A percentile compares a stretch with the other conserved stretches of the same genome.
Conservation (phyloP, 345 rosid genomes). For the Rhizophora mangle region DNA sequence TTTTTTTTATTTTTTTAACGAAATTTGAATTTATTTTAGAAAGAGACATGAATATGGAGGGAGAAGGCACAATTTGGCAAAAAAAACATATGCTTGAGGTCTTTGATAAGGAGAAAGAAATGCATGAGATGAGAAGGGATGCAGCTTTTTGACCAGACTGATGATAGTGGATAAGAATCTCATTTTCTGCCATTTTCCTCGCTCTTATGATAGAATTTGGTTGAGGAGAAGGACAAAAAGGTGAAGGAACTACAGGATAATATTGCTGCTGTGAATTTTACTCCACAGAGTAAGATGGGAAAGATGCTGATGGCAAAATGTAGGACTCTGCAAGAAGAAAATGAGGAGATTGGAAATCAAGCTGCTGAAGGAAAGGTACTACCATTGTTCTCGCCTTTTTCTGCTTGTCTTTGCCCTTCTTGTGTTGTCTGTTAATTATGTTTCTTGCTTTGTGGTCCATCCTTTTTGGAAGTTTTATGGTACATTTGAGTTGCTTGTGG, state of each 20-base stretch:
- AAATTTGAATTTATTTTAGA: no score
- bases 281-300: conserved; percentile 90
- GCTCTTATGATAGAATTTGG: conserved; percentile 58
- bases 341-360: conserved; percentile 93
- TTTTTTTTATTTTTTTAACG: no score
- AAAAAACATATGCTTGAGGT: no score
- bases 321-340: conserved; percentile 92
- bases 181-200: background rate
- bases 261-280: conserved; percentile 82
- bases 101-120: no score
- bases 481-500: background rate
- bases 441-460: background rate
- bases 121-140: no score
- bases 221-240: conserved; percentile 95
- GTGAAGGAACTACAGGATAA: conserved; percentile 94
- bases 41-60: no score
- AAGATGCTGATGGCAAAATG: conserved; percentile 96
- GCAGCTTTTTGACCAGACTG: no score
- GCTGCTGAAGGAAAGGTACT: conserved; percentile 97
- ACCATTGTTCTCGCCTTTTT: background rate
- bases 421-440: background rate
- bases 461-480: background rate
- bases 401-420: background rate
- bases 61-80: no score
- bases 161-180: background rate